Base-by-base conservation (phyloP, 257 asterid genomes). In the Fraxinus cuspidata region DNA sequence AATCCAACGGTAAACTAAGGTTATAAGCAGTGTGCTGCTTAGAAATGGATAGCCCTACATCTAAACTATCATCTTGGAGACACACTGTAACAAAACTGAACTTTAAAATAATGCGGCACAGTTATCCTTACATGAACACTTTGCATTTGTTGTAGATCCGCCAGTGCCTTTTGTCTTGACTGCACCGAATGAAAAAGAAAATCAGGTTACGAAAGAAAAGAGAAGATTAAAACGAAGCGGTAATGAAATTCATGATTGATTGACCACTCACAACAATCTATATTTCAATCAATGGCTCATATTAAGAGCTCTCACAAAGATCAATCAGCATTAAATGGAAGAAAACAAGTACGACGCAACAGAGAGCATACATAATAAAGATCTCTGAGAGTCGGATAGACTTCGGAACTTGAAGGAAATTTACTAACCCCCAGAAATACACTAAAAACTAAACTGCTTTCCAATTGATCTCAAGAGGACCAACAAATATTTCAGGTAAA, bases 71-170 rank as follows among this genome's bases (percentile, higher is more conserved):
- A 79, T 58, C 58, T 65, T 19, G 56, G 69, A 71, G 71, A 29
- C 71, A 13, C 16, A 11, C 47, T 35, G 27, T 18, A 79, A 56
- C 60, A 58, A 38, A 58, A 5, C 76, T 29, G 69, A 29, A 71
- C 74, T 37, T 60, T 37, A 53, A 76, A 51, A 44, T 64, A 83
- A 9, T 76, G 78, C 49, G 79, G 74, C 29, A 76, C 77, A 53
- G 53, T 37, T 72, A 69, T 58, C 19, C 99, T 92, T 90, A 96
- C 99, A 80, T 93, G 90, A 72, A 88, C 85, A 79, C 72, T 83
- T 86, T 90, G 97, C 99, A 96, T 96, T 86, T 90, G 99, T 64
- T 86, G 94, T 83, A 96, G 87, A 92, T 96, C 99, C 5, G 91
- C 78, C 34, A 86, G 75, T 65, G 98, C 98, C 65, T 96, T 96